These are phyloP conservation scores for Boechera stricta DNA, from an alignment of 345 rosid species.

Conservation along the genomic window DNA sequence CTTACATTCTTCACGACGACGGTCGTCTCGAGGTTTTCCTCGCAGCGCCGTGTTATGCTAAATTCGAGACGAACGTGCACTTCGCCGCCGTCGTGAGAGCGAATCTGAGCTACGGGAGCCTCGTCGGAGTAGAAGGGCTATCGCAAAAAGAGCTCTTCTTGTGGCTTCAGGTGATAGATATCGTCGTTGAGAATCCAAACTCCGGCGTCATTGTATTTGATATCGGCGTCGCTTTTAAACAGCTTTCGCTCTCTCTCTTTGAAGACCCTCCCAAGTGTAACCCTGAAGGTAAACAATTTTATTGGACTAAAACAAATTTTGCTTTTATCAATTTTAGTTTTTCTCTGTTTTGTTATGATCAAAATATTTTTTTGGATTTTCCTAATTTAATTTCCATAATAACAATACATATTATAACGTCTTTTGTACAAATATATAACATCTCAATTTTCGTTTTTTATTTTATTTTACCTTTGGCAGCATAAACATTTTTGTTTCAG, in stretches of 20 bases:
- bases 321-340: background rate
- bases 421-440: background rate
- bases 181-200: conserved; percentile 72
- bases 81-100: conserved; percentile 78
- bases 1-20: conserved; percentile 57
- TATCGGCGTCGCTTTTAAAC: conserved; percentile 88
- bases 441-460: background rate
- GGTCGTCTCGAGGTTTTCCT: conserved; percentile 83
- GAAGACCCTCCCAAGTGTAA: conserved; percentile 85
- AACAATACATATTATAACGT: background rate
- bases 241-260: conserved; percentile 78
- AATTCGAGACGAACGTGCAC: conserved; percentile 65
- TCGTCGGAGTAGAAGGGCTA: conserved; percentile 75
- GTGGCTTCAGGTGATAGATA: conserved; percentile 88
- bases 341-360: background rate
- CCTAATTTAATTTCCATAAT: background rate
- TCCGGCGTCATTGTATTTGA: conserved; percentile 91
- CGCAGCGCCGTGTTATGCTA: conserved; percentile 75
- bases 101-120: conserved; percentile 79
- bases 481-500: background rate
- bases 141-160: conserved; percentile 82
- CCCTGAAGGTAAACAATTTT: conserved; percentile 50
- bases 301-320: background rate
- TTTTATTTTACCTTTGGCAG: background rate
- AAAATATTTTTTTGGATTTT: background rate